These are phyloP conservation scores for Eudorina sp. DNA, from an alignment of 139 green algal species.

Conservation along the genomic window DNA sequence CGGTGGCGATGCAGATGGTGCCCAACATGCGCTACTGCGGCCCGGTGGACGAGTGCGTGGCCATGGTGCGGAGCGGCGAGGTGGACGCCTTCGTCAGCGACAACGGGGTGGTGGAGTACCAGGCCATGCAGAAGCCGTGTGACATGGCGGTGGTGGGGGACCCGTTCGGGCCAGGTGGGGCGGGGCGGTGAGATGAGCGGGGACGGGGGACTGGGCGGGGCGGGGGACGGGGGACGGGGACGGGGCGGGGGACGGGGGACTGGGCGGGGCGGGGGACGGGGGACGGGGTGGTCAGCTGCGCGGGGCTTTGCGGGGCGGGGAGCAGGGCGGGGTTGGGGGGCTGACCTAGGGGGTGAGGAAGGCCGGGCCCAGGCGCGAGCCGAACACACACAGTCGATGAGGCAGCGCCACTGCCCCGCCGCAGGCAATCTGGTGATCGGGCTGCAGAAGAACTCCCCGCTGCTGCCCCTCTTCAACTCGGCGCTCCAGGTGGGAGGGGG, in stretches of 20 bases:
- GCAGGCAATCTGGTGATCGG: slow-evolving; percentile 38
- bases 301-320: too few relatives aligned
- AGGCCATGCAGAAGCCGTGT: slow-evolving; percentile 4
- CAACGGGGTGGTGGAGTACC: neutral
- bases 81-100: slow-evolving; percentile 37
- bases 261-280: too few relatives aligned
- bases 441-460: slow-evolving; percentile 9
- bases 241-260: too few relatives aligned
- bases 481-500: neutral
- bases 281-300: too few relatives aligned
- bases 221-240: neutral
- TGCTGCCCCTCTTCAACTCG: neutral
- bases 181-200: neutral
- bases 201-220: neutral
- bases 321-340: too few relatives aligned
- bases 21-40: neutral
- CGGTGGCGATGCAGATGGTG: slow-evolving; percentile 5
- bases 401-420: too few relatives aligned
- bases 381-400: too few relatives aligned
- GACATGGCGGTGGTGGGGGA: slow-evolving; percentile 22
- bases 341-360: too few relatives aligned
- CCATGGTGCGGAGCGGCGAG: neutral
- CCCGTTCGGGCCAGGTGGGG: slow-evolving; percentile 8
- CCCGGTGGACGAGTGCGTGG: neutral
- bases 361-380: too few relatives aligned